Evolutionary conservation across 2,329 filamentous ascomycete species (phyloP).

Genomic region (Dactylonectria macrodidyma): DNA sequence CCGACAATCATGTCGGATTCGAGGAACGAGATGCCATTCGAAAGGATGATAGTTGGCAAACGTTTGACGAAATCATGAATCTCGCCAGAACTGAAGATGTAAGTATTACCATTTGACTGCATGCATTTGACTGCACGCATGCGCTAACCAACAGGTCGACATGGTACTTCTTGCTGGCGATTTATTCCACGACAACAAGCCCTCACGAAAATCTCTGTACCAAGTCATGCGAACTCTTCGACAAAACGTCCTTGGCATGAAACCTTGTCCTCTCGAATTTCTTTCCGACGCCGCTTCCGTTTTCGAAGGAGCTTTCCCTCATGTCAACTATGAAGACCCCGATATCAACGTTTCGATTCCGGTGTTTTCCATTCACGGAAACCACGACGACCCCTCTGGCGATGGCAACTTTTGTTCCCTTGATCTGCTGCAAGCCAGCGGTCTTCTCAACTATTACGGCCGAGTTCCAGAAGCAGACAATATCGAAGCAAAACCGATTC

Average conservation of each 20-base stretch:
- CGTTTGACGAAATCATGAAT: conserved; percentile 95
- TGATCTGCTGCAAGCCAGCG: conserved; percentile 91
- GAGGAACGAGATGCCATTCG: conserved; percentile 93
- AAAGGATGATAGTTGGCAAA: conserved; percentile 97
- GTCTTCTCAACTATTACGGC: conserved; percentile 96
- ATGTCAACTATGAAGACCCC: conserved; percentile 97
- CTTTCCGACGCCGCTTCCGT: conserved; percentile 93
- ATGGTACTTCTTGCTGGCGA: conserved; percentile 97
- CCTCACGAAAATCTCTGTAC: conserved; percentile 94
- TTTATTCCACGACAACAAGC: conserved; percentile 98
- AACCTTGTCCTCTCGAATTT: conserved; percentile 95
- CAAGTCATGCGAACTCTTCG: conserved; percentile 96
- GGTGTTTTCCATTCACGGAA: conserved; percentile 98
- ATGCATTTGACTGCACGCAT: too few relatives aligned
- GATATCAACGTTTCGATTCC: conserved; percentile 98
- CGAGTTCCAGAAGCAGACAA: conserved; percentile 95
- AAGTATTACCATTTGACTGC: conserved; percentile 33
- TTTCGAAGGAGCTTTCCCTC: conserved; percentile 89
- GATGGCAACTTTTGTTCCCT: conserved; percentile 93
- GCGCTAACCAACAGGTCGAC: conserved; percentile 73
- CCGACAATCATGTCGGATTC: conserved; percentile 98
- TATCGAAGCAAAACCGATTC: conserved; percentile 90
- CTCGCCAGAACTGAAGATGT: conserved; percentile 88
- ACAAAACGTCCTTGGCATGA: conserved; percentile 94
- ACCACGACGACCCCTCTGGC: conserved; percentile 98